Evolutionary conservation across 768 basidiomycete species (phyloP).

Genomic region (Boletus reticuloceps): DNA sequence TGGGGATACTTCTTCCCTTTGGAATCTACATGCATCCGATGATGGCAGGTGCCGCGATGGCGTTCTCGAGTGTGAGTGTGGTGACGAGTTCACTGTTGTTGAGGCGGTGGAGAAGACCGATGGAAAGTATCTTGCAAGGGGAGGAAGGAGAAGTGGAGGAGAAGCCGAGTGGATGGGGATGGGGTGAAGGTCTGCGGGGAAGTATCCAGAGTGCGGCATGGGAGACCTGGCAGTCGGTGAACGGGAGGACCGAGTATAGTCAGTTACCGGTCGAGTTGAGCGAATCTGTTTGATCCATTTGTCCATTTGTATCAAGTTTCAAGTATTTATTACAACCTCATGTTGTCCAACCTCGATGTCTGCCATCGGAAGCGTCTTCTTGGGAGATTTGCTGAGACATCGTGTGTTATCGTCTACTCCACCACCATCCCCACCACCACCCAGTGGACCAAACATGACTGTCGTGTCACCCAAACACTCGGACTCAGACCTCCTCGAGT

Average conservation of each 20-base stretch:
- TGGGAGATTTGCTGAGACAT: constrained; percentile 71
- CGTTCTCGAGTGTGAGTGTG: constrained; percentile 94
- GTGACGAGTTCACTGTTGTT: constrained; percentile 87
- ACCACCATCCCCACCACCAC: constrained; percentile 42
- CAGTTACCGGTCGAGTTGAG: constrained; percentile 71
- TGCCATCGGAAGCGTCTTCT: constrained; percentile 73
- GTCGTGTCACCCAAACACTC: constrained; percentile 8
- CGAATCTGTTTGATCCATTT: constrained; percentile 25
- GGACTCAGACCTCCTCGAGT: constrained; percentile 19
- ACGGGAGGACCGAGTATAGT: constrained; percentile 55
- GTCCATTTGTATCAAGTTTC: neutral
- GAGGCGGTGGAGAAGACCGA: constrained; percentile 78
- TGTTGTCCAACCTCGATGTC: constrained; percentile 39
- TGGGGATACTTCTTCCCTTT: constrained; percentile 93
- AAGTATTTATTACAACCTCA: neutral
- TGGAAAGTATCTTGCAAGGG: constrained; percentile 66
- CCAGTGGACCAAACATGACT: too few species aligned
- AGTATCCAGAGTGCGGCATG: constrained; percentile 42
- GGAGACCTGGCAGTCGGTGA: constrained; percentile 49
- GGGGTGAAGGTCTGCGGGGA: constrained; percentile 25
- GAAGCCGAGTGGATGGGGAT: constrained; percentile 26
- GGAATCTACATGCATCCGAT: constrained; percentile 95
- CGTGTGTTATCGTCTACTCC: constrained; percentile 61
- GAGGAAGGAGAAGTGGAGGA: constrained; percentile 33
- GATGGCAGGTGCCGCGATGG: constrained; percentile 99